Evolutionary conservation across 805 yeast genomes (phyloP), one percentile per base, ranked within the genome.

Genomic region (Ogataea parapolymorpha): DNA sequence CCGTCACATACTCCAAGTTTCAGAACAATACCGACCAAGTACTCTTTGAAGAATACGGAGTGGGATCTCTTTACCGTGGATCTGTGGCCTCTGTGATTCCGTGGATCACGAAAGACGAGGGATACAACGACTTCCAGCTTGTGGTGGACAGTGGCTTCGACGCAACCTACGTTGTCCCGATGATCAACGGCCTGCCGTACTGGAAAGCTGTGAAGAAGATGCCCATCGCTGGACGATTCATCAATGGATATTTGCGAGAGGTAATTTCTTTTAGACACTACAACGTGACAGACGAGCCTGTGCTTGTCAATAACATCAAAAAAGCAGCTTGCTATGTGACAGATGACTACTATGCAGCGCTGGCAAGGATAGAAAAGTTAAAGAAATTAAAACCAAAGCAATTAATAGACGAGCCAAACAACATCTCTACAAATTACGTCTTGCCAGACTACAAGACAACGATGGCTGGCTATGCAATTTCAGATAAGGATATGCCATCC

Each of bases 1-100:
- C 95, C 17, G 80, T 83, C 56, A 84, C 88, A 37, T 65, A 91
- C 24, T 93, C 96, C 2, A 82, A 80, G 39, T 70, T 91, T 24
- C 85, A 95, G 26, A 80, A 80, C 51, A 85, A 85, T 60, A 83
- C 87, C 12, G 98, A 93, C 59, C 96, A 89, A 63, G 84, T 93
- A 0, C 75, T 93, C 0, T 91, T 95, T 65, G 99, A 93, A 61
- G 98, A 93, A 56, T 93, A 82, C 56, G 95, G 87, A 3, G 85
- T 93, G 55, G 71, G 71, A 11, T 74, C 79, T 24, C 74, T 85
- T 44, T 84, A 80, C 48, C 71, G 95, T 44, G 75, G 85, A 16
- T 77, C 85, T 0, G 71, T 78, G 0, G 79, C 75, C 2, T 71
- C 78, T 0, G 70, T 80, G 42, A 72, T 78, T 2, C 89, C 90